Evolutionary conservation across 1,284 basidiomycete genomes (phyloP).

Genomic region (Ganoderma lingzhi): DNA sequence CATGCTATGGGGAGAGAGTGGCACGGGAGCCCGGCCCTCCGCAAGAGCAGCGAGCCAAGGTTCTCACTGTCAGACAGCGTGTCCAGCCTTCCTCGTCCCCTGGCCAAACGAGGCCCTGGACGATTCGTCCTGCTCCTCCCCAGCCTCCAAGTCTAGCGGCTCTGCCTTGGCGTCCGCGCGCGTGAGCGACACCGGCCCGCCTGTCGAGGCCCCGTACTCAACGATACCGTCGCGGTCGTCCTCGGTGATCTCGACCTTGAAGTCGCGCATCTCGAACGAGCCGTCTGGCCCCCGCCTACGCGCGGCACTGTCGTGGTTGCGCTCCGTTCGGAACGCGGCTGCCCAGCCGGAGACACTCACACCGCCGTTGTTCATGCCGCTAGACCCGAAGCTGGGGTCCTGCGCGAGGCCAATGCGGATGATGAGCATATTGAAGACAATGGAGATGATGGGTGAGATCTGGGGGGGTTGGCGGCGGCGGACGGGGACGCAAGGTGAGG

Average conservation of each 20-base stretch:
- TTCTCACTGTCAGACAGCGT: not conserved
- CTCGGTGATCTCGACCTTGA: conserved; percentile 22
- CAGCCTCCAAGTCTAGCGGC: not conserved
- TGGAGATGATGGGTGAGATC: conserved; percentile 42
- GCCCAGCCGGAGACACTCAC: not conserved
- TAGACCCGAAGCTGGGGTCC: conserved; percentile 21
- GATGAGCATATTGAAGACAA: conserved; percentile 42
- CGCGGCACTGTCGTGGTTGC: conserved; percentile 14
- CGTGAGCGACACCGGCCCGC: not conserved
- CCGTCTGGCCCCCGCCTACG: conserved; percentile 19
- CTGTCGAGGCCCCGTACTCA: not conserved
- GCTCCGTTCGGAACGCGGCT: not conserved
- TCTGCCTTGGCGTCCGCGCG: not conserved
- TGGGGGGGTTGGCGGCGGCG: conserved; percentile 5
- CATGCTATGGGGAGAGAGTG: no score
- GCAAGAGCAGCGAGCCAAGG: not conserved
- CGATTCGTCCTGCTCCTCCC: not conserved
- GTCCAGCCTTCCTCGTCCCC: not conserved
- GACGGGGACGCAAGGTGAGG: not conserved
- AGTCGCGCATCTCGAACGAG: conserved; percentile 24
- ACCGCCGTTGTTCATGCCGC: not conserved
- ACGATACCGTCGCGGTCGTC: not conserved
- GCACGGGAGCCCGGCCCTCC: no score
- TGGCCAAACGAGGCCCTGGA: not conserved
- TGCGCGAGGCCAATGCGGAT: conserved; percentile 35